Base-by-base conservation (phyloP, 2,329 filamentous ascomycete species). In the Aspergillus brunneoviolaceus region DNA sequence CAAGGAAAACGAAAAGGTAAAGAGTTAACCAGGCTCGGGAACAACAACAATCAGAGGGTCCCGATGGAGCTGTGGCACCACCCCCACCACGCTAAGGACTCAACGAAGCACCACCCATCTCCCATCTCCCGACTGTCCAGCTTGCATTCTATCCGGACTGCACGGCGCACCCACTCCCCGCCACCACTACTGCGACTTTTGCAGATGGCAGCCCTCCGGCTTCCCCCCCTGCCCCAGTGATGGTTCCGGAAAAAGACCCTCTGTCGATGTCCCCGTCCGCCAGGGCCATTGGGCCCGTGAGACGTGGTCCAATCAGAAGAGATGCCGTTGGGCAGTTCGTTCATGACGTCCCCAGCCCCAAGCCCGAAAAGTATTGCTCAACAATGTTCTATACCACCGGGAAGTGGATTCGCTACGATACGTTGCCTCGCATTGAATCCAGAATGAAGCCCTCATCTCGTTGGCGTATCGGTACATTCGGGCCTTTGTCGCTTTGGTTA, bases 291-390 rank as follows among this genome's bases (percentile, higher is more conserved):
- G 69, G 67, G 64, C 64, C 70, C 63, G 64, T 66, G 70, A 76
- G 72, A 78, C 76, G 76, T 78, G 76, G 76, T 68, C 75, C 76
- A 78, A 78, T 77, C 63, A 71, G 59, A 70, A 59, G 35, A 35
- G 53, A 60, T 67, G 62, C 58, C 64, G 66, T 72, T 67, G 64
- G 69, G 68, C 66, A 67, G 69, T 73, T 75, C 72, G 65, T 68
- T 61, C 55, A 70, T 71, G 68, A 71, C 67, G 67, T 74, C 67
- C 67, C 69, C 67, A 68, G 63, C 65, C 56, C 67, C 65, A 69
- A 72, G 64, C 64, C 65, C 65, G 63, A 66, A 67, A 67, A 35
- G 60, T 70, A 70, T 66, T 66, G 63, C 67, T 65, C 63, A 63
- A 66, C 64, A 65, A 62, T 65, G 56, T 70, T 61, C 68, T 67